Base-by-base conservation (phyloP, 371 early-diverging fungal genomes). In the Rhizomucor miehei region DNA sequence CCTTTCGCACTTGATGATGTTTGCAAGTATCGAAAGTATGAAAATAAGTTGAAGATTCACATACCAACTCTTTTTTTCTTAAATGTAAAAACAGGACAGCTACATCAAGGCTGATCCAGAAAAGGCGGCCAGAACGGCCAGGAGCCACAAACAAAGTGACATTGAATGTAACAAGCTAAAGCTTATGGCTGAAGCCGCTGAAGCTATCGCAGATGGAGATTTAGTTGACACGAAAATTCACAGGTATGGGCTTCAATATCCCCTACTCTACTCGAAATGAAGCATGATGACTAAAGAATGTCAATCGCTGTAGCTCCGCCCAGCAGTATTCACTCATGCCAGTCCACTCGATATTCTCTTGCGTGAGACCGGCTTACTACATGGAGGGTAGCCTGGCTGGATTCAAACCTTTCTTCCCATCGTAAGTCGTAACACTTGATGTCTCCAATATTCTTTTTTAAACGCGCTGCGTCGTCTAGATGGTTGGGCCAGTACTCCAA, bases 401-500 rank as follows among this genome's bases (percentile, higher is more conserved):
- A 51, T 58, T 45, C 16, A 39, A 60, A 50, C 36, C 66, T 24
- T 63, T 57, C 9, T 85, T 86, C 65, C 84, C 87, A 29, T 56
- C 44, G 73, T 77, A 71, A 62, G 60, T 21, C 12, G 13, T 4
- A n/a, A n/a, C 25, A 44, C n/a, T 21, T 44, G 20, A 20, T 45
- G 17, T 50, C 63, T 44, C 25, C 5, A n/a, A n/a, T n/a, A n/a
- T n/a, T n/a, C 36, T 6, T 9, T 20, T 4, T 13, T 20, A 19
- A 16, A 35, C 25, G 19, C n/a, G n/a, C n/a, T n/a, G n/a, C 14
- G 38, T 14, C 38, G 14, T 10, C 9, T 10, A 38, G 89, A 13
- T 98, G 91, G 89, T 75, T 99, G 41, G 99, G 99, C 16, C 87
- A 97, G 65, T 90, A 90, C 63, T 96, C 97, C 1, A 94, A 88